These are phyloP conservation scores for Vanilla planifolia DNA, from an alignment of 106 monocot genomes.

Conservation along the genomic window DNA sequence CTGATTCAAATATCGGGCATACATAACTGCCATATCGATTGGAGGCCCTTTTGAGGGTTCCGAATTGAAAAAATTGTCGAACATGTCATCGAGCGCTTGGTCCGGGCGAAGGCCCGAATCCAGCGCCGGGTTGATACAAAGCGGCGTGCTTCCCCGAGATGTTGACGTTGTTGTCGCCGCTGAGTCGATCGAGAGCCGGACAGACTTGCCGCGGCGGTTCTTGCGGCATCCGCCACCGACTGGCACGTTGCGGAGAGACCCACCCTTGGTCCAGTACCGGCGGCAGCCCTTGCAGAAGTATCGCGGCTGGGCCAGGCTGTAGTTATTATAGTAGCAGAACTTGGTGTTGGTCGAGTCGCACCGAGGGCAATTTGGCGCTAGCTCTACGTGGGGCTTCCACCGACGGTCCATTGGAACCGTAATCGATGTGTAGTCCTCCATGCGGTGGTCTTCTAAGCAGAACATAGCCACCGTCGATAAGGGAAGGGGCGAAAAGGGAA, in stretches of 20 bases:
- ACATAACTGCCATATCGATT: constrained; percentile 14
- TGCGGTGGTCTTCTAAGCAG: neutral
- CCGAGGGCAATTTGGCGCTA: constrained; percentile 42
- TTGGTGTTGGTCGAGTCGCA: constrained; percentile 47
- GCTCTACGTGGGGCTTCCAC: constrained; percentile 47
- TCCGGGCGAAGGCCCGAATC: constrained; percentile 11
- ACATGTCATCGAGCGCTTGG: constrained; percentile 11
- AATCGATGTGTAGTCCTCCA: constrained; percentile 6
- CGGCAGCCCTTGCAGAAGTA: constrained; percentile 34
- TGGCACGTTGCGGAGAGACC: constrained; percentile 17
- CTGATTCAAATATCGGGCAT: constrained; percentile 11
- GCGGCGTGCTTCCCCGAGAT: neutral
- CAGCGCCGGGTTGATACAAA: neutral
- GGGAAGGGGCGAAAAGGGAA: neutral
- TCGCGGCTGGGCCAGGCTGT: constrained; percentile 40
- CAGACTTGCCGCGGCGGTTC: constrained; percentile 12
- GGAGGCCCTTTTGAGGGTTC: neutral
- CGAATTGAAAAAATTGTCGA: neutral
- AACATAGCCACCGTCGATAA: neutral
- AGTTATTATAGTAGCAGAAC: constrained; percentile 56
- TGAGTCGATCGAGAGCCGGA: neutral
- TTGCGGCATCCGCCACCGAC: constrained; percentile 21
- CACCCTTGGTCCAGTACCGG: constrained; percentile 28
- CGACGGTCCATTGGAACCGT: neutral
- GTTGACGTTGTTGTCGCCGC: neutral